These are phyloP conservation scores for Aspergillus sp. DNA, from an alignment of 2,329 filamentous ascomycete species.

Conservation along the genomic window DNA sequence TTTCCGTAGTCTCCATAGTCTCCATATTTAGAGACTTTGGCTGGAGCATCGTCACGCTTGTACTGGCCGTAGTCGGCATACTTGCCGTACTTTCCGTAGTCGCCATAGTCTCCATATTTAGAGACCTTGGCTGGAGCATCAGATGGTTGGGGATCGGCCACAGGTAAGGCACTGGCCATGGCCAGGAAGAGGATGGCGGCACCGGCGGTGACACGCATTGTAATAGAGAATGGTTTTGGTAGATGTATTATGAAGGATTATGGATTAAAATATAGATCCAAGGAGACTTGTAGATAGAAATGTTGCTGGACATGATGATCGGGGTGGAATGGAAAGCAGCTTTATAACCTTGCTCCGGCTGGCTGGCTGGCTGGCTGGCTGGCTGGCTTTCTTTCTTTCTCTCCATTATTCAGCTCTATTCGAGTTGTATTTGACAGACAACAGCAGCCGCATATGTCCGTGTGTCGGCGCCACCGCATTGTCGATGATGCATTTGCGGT, in stretches of 20 bases:
- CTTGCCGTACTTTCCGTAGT: slow-evolving; percentile 7
- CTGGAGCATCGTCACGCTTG: background rate
- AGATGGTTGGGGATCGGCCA: slow-evolving; percentile 1
- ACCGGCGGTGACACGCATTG: background rate
- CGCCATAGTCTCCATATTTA: slow-evolving; percentile 8
- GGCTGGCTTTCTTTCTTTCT: too few relatives aligned
- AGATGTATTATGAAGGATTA: too few relatives aligned
- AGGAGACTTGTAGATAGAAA: background rate
- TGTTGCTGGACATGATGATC: background rate
- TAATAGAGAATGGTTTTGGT: background rate
- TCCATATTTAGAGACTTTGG: slow-evolving; percentile 9
- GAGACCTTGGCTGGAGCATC: slow-evolving; percentile 1
- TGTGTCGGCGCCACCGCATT: too few relatives aligned
- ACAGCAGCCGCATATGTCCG: too few relatives aligned
- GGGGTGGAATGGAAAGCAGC: too few relatives aligned
- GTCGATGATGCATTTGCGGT: too few relatives aligned
- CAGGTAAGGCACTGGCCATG: background rate
- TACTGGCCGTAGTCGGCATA: slow-evolving; percentile 4
- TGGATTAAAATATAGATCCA: background rate
- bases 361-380: too few relatives aligned
- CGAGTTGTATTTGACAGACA: too few relatives aligned
- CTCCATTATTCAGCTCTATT: too few relatives aligned
- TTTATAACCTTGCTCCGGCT: too few relatives aligned
- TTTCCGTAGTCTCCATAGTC: slow-evolving; percentile 9
- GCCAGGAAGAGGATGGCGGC: background rate